Evolutionary conservation across 805 yeast species (phyloP), one percentile per base, ranked within the genome.

Genomic region (Diddensiella caesifluorescens): DNA sequence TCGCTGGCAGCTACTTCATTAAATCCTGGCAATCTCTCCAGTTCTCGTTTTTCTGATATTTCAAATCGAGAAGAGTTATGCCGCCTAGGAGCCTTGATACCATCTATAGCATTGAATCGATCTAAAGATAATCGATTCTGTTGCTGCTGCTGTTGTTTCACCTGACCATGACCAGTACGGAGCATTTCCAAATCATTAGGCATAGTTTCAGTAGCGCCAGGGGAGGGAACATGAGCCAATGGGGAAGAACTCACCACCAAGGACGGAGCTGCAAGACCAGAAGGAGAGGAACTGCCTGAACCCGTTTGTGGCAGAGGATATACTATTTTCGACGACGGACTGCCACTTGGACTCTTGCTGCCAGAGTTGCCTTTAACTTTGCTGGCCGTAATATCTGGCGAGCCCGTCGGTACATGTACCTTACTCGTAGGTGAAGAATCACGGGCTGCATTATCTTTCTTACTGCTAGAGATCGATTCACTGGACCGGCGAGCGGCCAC

Each of bases 41-140:
- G 81, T 49, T 77, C 81, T 4, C 82, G 71, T 50, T 74, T 69
- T 34, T 73, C 68, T 5, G 83, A 74, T 6, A 94, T 85, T 62
- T 89, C 97, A 52, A 92, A 87, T 52, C 96, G 73, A 25, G 95
- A 85, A 22, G 95, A 84, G 39, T 90, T 83, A 61, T 90, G 97
- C 59, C 97, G 78, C 57, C 84, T 87, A 18, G 97, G 96, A 2
- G 83, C 74, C 59, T 79, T 74, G 39, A 89, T 82, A 52, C 89
- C 73, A 56, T 89, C 97, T 44, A 89, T 72, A 51, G 85, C 86
- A 51, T 83, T 84, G 42, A 77, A 63, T 54, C 75, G 69, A 56
- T 71, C 85, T 56, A 72, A 71, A 23, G 75, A 74, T 53, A 70
- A 76, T 27, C 78, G 67, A n/a, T 38, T 36, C 22, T 38, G 35